Base-by-base conservation (phyloP, 768 basidiomycete genomes). In the Termitomyces sp. region DNA sequence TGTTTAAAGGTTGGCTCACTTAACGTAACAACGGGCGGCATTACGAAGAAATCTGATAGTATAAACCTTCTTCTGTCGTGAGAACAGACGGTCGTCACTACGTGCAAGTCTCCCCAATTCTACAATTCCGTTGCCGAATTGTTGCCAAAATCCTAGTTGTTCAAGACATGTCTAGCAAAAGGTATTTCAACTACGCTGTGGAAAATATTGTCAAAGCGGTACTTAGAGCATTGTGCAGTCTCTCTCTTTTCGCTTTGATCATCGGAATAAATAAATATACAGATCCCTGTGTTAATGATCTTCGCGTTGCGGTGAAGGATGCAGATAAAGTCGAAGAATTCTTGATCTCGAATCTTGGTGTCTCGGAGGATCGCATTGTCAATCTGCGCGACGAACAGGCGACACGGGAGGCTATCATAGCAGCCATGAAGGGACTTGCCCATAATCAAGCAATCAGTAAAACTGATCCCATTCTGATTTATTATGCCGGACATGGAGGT, bases 231-330 rank as follows among this genome's bases (percentile, higher is more conserved):
- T 9, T 8, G 14, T n/a, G 18, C 11, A 40, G 40, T 3, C 40
- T 3, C 18, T 7, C 0, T 40, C 18, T 40, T 6, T 46, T 46
- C 8, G 45, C 45, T 18, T 9, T 46, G 2, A 46, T 46, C 7
- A 28, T 63, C 16, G 62, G 62, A 26, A 63, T 63, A 54, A 49
- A 59, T 40, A 44, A 11, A 7, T 63, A 61, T 30, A 2, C 14
- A 13, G 40, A 50, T 10, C 28, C 45, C 7, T 41, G 30, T 5
- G 33, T 57, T 8, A 5, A 10, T 10, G 30, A 47, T 30, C 49
- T 61, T 22, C 13, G 3, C 1, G n/a, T 16, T n/a, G 57, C 60
- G 22, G 26, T 33, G 16, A 20, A 38, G 10, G 60, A 61, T 47
- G 57, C 57, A 18, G 22, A 58, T 38, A 24, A 32, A 16, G 24